Evolutionary conservation across 495 filamentous ascomycete genomes (phyloP).

Genomic region (Lasiosphaeria ovina): DNA sequence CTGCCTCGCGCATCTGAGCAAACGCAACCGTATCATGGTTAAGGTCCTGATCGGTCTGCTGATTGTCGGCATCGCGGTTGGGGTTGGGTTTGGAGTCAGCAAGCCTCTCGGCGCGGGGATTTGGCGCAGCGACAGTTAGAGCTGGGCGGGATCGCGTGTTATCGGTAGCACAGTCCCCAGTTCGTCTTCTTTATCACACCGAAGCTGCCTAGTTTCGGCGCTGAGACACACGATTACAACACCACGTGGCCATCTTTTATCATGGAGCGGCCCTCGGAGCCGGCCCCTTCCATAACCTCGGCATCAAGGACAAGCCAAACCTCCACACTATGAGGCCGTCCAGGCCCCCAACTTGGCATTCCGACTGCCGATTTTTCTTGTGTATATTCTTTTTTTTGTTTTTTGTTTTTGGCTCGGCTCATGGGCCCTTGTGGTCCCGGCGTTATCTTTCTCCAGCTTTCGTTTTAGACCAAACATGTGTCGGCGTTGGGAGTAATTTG

Average conservation of each 20-base stretch:
- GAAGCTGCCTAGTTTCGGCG: not conserved
- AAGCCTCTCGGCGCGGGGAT: conserved; percentile 48
- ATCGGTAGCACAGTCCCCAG: too few relatives aligned
- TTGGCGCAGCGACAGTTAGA: conserved; percentile 39
- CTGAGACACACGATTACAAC: not conserved
- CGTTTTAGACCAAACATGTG: conserved; percentile 8
- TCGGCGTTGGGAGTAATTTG: conserved; percentile 9
- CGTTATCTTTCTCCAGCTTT: conserved; percentile 2
- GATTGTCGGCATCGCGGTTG: conserved; percentile 47
- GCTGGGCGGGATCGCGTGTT: conserved; percentile 12
- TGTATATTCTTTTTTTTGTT: conserved; percentile 8
- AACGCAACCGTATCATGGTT: conserved; percentile 46
- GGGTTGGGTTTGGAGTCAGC: conserved; percentile 49
- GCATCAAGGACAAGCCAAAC: not conserved
- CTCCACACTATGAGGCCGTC: not conserved
- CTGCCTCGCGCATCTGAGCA: conserved; percentile 44
- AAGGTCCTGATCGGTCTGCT: conserved; percentile 43
- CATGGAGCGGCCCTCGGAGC: not conserved
- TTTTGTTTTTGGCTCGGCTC: conserved; percentile 1
- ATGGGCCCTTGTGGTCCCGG: conserved; percentile 6
- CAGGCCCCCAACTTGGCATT: not conserved
- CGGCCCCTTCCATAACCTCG: conserved; percentile 1
- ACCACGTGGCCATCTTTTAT: not conserved
- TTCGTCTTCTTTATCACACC: too few relatives aligned
- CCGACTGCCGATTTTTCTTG: conserved; percentile 5